Evolutionary conservation across 805 yeast species (phyloP).

Genomic region (Peterozyma xylosa): DNA sequence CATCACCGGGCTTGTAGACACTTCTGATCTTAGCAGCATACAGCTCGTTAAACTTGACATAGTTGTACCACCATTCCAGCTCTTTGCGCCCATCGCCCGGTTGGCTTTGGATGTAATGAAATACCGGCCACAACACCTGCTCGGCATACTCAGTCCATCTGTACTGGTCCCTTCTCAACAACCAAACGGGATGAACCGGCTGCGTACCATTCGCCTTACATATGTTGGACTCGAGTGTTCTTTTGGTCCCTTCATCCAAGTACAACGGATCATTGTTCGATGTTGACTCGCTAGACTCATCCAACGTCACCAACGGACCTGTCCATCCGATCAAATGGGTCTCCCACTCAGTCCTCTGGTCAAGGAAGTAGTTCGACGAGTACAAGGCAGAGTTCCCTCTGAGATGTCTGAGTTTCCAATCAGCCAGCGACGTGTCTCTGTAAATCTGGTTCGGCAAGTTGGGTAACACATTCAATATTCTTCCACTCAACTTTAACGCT

Average conservation of each 20-base stretch:
- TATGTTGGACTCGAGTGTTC: conserved; percentile 38
- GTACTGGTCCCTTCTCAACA: conserved; percentile 66
- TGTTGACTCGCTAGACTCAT: conserved; percentile 7
- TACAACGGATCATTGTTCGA: conserved; percentile 54
- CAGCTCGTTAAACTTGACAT: conserved; percentile 84
- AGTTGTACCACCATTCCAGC: conserved; percentile 74
- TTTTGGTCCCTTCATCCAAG: conserved; percentile 48
- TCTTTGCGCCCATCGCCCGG: conserved; percentile 64
- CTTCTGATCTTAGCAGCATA: conserved; percentile 72
- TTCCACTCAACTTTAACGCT: conserved; percentile 46
- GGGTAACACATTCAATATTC: conserved; percentile 62
- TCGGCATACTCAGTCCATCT: conserved; percentile 91
- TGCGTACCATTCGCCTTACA: conserved; percentile 36
- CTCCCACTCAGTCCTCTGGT: conserved; percentile 72
- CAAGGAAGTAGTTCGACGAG: conserved; percentile 62
- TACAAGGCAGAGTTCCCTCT: conserved; percentile 84
- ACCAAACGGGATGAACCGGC: conserved; percentile 81
- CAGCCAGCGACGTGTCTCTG: conserved; percentile 27
- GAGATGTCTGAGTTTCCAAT: conserved; percentile 54
- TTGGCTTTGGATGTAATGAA: conserved; percentile 84
- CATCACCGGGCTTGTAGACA: conserved; percentile 80
- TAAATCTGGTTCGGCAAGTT: conserved; percentile 57
- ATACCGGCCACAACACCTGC: conserved; percentile 85
- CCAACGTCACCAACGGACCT: conserved; percentile 57
- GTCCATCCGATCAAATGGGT: conserved; percentile 92